A percentile compares a stretch with the other conserved stretches of the same genome.
phyloP scores from a whole-genome alignment of 2,329 filamentous ascomycete genomes.

The Sporothrix brunneoviolacea region DNA sequence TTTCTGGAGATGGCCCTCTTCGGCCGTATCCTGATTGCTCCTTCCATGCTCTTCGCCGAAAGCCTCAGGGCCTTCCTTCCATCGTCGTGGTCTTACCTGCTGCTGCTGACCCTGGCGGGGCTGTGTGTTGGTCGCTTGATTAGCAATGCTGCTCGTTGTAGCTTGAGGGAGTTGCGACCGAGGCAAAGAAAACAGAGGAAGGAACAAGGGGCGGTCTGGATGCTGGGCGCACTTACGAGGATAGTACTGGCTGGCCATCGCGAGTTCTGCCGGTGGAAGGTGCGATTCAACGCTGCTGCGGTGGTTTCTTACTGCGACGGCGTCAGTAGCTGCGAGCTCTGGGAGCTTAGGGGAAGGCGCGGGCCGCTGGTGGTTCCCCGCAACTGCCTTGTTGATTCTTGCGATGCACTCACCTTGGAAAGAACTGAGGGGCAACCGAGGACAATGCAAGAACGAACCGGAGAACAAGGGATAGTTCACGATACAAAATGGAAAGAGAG shows the following conservation, averaged over 20 bases:
- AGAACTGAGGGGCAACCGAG: background rate
- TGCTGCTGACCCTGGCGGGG: slow-evolving; percentile 20
- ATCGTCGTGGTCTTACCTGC: background rate
- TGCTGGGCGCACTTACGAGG: slow-evolving; percentile 19
- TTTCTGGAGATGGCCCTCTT: no score
- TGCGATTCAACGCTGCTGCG: background rate
- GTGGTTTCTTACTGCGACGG: background rate
- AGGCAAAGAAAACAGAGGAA: no score
- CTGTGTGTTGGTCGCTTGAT: slow-evolving; percentile 13
- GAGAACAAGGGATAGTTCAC: background rate
- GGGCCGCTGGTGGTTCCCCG: no score
- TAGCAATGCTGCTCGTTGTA: slow-evolving; percentile 1
- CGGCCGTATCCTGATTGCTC: no score
- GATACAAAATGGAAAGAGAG: background rate
- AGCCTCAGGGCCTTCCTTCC: background rate
- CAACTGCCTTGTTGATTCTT: no score
- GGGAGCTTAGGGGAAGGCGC: background rate
- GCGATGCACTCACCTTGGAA: background rate
- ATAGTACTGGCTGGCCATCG: slow-evolving; percentile 22
- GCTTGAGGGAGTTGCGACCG: background rate
- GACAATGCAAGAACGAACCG: background rate
- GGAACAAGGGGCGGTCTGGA: background rate
- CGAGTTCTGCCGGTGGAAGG: background rate
- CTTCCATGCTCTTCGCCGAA: no score
- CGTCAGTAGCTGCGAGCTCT: background rate